phyloP scores from a whole-genome alignment of 2,329 filamentous ascomycete species.

The Stemphylium lycopersici region DNA sequence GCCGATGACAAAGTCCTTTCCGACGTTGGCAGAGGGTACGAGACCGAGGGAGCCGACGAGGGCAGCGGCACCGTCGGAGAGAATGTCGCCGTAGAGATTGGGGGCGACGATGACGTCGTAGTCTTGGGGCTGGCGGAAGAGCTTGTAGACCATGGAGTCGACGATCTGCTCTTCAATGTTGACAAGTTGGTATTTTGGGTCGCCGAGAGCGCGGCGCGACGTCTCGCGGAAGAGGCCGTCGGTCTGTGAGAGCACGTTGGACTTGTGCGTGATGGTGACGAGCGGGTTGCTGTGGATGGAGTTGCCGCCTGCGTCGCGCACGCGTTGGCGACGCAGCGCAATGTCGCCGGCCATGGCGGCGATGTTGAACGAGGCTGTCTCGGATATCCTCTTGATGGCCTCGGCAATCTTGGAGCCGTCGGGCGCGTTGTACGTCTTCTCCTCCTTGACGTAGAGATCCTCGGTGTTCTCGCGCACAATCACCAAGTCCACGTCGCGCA shows the following conservation, averaged over 20 bases:
- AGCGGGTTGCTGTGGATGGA: slow-evolving; percentile 72
- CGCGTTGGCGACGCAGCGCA: slow-evolving; percentile 81
- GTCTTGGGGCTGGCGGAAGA: slow-evolving; percentile 91
- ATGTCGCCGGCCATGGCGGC: slow-evolving; percentile 94
- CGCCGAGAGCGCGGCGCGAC: slow-evolving; percentile 73
- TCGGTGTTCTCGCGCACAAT: slow-evolving; percentile 99
- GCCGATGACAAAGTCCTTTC: slow-evolving; percentile 91
- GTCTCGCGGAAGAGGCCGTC: slow-evolving; percentile 93
- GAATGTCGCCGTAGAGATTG: slow-evolving; percentile 96
- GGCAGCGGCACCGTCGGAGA: slow-evolving; percentile 93
- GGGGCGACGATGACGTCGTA: slow-evolving; percentile 99
- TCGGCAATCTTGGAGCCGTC: slow-evolving; percentile 85
- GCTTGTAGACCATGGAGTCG: slow-evolving; percentile 99
- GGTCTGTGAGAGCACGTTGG: slow-evolving; percentile 94
- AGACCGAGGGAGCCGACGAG: slow-evolving; percentile 91
- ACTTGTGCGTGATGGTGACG: slow-evolving; percentile 98
- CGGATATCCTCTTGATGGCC: slow-evolving; percentile 95
- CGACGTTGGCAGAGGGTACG: slow-evolving; percentile 93
- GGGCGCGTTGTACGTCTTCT: slow-evolving; percentile 77
- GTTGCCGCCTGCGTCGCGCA: slow-evolving; percentile 65
- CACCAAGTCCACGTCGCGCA: slow-evolving; percentile 84
- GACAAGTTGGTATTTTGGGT: slow-evolving; percentile 66
- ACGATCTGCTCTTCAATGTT: slow-evolving; percentile 96
- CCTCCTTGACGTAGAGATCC: slow-evolving; percentile 97
- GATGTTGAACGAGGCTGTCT: slow-evolving; percentile 83